Percentiles rank a stretch among this genome's conserved stretches.
Conservation (phyloP, 2,329 filamentous ascomycete genomes). For the Malbranchea cinnamomea region DNA sequence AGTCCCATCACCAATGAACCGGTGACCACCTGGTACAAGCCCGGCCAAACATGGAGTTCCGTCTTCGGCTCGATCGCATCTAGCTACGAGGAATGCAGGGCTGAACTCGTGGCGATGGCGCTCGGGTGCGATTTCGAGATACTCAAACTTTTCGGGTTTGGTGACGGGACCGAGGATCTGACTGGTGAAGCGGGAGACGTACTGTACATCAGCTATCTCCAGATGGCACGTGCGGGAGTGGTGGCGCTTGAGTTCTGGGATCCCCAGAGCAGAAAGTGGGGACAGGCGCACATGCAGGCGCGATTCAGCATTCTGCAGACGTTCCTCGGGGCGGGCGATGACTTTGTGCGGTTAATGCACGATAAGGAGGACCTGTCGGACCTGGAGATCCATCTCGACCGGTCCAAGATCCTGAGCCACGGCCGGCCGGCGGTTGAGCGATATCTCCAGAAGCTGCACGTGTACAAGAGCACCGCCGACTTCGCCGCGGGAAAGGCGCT, state of each 20-base stretch:
- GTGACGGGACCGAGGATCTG: slow-evolving; percentile 59
- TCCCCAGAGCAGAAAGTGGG: slow-evolving; percentile 79
- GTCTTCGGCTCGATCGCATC: slow-evolving; percentile 80
- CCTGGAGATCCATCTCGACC: slow-evolving; percentile 67
- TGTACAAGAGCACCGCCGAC: slow-evolving; percentile 86
- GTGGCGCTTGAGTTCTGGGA: slow-evolving; percentile 89
- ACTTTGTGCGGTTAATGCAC: slow-evolving; percentile 73
- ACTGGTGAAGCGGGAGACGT: slow-evolving; percentile 68
- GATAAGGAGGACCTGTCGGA: slow-evolving; percentile 62
- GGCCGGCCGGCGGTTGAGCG: slow-evolving; percentile 71
- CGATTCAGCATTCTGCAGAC: slow-evolving; percentile 66
- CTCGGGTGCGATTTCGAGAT: slow-evolving; percentile 79
- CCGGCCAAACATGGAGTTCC: slow-evolving; percentile 85
- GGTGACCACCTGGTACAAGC: slow-evolving; percentile 79
- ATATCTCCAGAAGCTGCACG: slow-evolving; percentile 80
- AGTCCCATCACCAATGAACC: slow-evolving; percentile 67
- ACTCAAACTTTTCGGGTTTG: slow-evolving; percentile 82
- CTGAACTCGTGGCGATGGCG: slow-evolving; percentile 86
- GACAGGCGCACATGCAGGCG: slow-evolving; percentile 81
- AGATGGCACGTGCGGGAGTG: slow-evolving; percentile 88
- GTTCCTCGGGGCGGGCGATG: slow-evolving; percentile 71
- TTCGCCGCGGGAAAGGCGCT: slow-evolving; percentile 60
- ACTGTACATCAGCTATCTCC: slow-evolving; percentile 74
- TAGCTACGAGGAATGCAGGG: slow-evolving; percentile 87
- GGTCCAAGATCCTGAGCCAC: slow-evolving; percentile 68